Evolutionary conservation across 2,329 filamentous ascomycete genomes (phyloP).

Genomic region (Didymella exigua): DNA sequence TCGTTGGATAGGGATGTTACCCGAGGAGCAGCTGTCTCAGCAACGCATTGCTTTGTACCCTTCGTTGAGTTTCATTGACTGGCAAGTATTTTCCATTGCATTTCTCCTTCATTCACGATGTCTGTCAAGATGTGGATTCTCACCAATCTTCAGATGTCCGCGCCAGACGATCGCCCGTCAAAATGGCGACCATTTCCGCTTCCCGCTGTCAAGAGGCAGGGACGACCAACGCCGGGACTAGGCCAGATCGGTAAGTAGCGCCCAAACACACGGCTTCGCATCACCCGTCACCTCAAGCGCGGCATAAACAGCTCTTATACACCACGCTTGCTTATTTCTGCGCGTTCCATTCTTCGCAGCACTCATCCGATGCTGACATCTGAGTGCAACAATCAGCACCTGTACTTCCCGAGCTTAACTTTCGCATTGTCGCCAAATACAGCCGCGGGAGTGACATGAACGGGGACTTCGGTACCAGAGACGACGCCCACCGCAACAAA

Average conservation of each 20-base stretch:
- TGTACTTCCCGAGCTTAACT: slow-evolving; percentile 28
- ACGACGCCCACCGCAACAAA: slow-evolving; percentile 27
- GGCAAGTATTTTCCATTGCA: background rate
- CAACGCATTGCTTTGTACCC: slow-evolving; percentile 16
- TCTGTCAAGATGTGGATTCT: slow-evolving; percentile 12
- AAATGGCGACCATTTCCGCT: slow-evolving; percentile 8
- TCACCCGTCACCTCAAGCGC: slow-evolving; percentile 19
- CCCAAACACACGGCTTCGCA: slow-evolving; percentile 30
- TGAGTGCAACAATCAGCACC: slow-evolving; percentile 23
- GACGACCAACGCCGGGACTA: slow-evolving; percentile 8
- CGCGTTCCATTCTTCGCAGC: slow-evolving; percentile 4
- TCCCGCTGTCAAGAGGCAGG: slow-evolving; percentile 15
- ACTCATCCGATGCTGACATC: slow-evolving; percentile 22
- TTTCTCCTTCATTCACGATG: background rate
- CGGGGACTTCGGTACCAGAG: slow-evolving; percentile 24
- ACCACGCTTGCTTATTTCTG: slow-evolving; percentile 15
- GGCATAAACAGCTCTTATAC: slow-evolving; percentile 29
- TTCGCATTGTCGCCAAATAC: slow-evolving; percentile 19
- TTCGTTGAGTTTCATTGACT: slow-evolving; percentile 3
- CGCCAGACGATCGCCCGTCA: slow-evolving; percentile 1
- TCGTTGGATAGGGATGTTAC: slow-evolving; percentile 17
- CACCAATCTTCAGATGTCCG: slow-evolving; percentile 11
- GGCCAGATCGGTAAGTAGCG: slow-evolving; percentile 15
- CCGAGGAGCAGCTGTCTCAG: slow-evolving; percentile 22
- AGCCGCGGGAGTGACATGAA: slow-evolving; percentile 43